A percentile compares a stretch with the other conserved stretches of the same genome.
Conservation (phyloP, 2,329 filamentous ascomycete species). For the Ceratocystis lukuohia region DNA sequence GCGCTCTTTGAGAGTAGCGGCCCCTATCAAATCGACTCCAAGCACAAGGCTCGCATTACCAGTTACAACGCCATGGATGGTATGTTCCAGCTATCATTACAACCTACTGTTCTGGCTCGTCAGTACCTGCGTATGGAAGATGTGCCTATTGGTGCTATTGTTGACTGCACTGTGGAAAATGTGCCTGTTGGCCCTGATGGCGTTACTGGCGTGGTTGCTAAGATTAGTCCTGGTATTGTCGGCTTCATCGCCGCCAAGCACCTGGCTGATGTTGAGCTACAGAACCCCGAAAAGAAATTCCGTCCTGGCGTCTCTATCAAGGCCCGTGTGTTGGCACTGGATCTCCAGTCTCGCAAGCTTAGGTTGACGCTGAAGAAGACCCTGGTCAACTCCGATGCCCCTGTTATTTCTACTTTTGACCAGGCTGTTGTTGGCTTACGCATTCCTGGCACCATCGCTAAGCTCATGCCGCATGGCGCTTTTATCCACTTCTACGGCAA, state of each 20-base stretch:
- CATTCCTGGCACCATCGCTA: constrained; percentile 75
- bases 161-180: constrained; percentile 75
- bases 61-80: constrained; percentile 82
- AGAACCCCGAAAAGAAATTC: constrained; percentile 95
- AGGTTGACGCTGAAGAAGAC: constrained; percentile 90
- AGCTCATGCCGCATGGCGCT: constrained; percentile 63
- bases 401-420: constrained; percentile 67
- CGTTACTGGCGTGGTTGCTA: constrained; percentile 67
- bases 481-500: constrained; percentile 84
- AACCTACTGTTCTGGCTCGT: constrained; percentile 71
- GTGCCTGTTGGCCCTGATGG: constrained; percentile 67
- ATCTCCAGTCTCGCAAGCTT: constrained; percentile 62
- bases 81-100: constrained; percentile 70
- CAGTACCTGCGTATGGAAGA: constrained; percentile 87
- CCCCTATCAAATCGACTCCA: constrained; percentile 61
- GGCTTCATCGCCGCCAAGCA: constrained; percentile 84
- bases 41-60: constrained; percentile 68
- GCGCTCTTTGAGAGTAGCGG: constrained; percentile 63
- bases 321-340: constrained; percentile 68
- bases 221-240: constrained; percentile 71
- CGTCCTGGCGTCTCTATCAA: constrained; percentile 74
- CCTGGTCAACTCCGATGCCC: constrained; percentile 73
- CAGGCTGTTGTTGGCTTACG: constrained; percentile 61
- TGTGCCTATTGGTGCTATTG: constrained; percentile 63
- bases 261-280: constrained; percentile 72